These are phyloP conservation scores for Trichoderma reesei DNA, from an alignment of 495 filamentous ascomycete species.

Conservation along the genomic window DNA sequence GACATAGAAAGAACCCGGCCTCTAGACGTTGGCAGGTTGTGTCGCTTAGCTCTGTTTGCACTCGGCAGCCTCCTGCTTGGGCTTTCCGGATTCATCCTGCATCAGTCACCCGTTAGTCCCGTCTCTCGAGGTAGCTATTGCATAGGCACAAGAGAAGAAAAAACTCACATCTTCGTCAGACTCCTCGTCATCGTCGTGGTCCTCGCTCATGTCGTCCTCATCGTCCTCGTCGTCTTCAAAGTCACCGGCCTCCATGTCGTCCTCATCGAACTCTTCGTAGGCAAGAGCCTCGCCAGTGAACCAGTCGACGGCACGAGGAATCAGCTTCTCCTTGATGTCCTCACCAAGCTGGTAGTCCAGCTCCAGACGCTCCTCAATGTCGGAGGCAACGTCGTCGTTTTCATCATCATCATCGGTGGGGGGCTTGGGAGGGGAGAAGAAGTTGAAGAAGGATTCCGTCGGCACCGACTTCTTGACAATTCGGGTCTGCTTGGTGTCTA, in stretches of 20 bases:
- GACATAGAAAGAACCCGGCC: background rate
- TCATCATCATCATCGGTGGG: constrained; percentile 64
- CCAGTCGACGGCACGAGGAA: constrained; percentile 98
- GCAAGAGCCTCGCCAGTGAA: constrained; percentile 98
- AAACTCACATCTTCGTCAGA: constrained; percentile 84
- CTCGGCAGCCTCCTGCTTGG: constrained; percentile 97
- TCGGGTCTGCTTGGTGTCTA: constrained; percentile 97
- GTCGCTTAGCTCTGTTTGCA: constrained; percentile 92
- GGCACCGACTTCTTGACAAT: constrained; percentile 98
- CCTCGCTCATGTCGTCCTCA: constrained; percentile 63
- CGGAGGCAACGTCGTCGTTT: constrained; percentile 75
- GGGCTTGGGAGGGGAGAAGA: constrained; percentile 91
- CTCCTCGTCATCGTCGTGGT: constrained; percentile 79
- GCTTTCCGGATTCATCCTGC: constrained; percentile 90
- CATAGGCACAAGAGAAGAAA: constrained; percentile 8
- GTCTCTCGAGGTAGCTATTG: background rate
- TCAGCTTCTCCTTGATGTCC: constrained; percentile 99
- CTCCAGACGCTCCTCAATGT: constrained; percentile 96
- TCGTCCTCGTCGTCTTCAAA: constrained; percentile 92
- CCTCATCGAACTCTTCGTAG: constrained; percentile 88
- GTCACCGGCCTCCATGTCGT: constrained; percentile 74
- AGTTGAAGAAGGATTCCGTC: constrained; percentile 99
- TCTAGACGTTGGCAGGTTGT: background rate
- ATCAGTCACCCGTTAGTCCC: constrained; percentile 10
- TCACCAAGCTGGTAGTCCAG: constrained; percentile 98